Evolutionary conservation across 306 rosid genomes (phyloP).

Genomic region (Gleditsia sinensis): DNA sequence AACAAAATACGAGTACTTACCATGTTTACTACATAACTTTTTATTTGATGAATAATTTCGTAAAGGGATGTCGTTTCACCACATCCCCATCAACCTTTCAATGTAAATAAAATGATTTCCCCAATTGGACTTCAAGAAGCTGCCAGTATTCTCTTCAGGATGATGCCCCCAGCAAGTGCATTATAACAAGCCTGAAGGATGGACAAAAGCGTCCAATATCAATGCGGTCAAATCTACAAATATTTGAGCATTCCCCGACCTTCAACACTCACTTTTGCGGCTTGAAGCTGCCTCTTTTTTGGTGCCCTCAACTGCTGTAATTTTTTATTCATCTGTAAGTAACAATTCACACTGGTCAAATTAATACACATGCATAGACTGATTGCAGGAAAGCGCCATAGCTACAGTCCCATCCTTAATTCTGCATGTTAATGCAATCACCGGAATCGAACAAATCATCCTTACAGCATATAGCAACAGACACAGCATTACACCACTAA

Average conservation of each 20-base stretch:
- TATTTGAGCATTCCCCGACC: conserved; percentile 96
- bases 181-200: neutral
- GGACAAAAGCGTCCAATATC: neutral
- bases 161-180: neutral
- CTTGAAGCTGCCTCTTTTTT: conserved; percentile 89
- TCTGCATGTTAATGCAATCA: neutral
- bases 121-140: neutral
- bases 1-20: neutral
- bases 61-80: neutral
- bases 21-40: too few species aligned
- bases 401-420: neutral
- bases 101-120: neutral
- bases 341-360: conserved; percentile 11
- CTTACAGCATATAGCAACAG: neutral
- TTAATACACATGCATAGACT: neutral
- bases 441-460: neutral
- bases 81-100: neutral
- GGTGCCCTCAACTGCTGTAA: conserved; percentile 97
- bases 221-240: conserved; percentile 38
- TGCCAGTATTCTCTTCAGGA: neutral
- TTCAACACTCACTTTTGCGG: conserved; percentile 88
- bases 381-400: neutral
- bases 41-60: neutral
- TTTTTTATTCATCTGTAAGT: conserved; percentile 85
- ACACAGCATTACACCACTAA: neutral